Base-by-base conservation (phyloP, 176 grass and related monocot species). In the Oryza glumipatula region DNA sequence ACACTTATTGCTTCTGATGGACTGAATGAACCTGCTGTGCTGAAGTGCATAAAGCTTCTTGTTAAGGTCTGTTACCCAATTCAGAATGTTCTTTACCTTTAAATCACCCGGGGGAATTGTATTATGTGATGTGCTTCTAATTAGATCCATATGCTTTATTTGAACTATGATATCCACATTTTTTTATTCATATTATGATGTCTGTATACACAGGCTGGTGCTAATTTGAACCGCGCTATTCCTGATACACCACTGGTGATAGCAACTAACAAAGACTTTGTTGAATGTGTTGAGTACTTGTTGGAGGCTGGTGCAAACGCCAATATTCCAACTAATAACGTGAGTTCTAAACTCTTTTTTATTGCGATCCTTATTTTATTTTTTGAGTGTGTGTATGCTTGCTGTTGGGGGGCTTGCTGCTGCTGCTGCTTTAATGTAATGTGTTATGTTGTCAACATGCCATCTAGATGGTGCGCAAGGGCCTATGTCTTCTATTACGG, bases 171-270 rank as follows among this genome's bases (percentile, higher is more conserved):
- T 80, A 49, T 30, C 60, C 10, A 66, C 45, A 38, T 52, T 44
- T 1, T 16, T 15, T 67, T 30, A 30, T 75, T 52, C 49, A 67
- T 70, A 33, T 73, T 74, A 6, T 19, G 60, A 39, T 10, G 19
- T 9, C 10, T 48, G 10, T 23, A n/a, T 24, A 43, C 38, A 19
- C 72, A 87, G 86, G 79, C 79, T 87, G 86, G 86, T 76, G 86
- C 86, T 87, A 72, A 76, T 82, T 76, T 87, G 26, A 87, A 87
- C 36, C 48, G 24, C 65, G 69, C 65, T 13, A 70, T 38, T 63
- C 86, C 86, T 24, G 65, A 87, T 36, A 87, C 86, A 26, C 86
- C 79, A 48, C 49, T 87, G 51, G 86, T 87, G 49, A 82, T 87
- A 64, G 79, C 79, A 63, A 77, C 79, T 13, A 26, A 52, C 12